Percentiles rank a stretch among this genome's conserved stretches.
phyloP scores from a whole-genome alignment of 371 early-diverging fungal species.

The Circinella minor region DNA sequence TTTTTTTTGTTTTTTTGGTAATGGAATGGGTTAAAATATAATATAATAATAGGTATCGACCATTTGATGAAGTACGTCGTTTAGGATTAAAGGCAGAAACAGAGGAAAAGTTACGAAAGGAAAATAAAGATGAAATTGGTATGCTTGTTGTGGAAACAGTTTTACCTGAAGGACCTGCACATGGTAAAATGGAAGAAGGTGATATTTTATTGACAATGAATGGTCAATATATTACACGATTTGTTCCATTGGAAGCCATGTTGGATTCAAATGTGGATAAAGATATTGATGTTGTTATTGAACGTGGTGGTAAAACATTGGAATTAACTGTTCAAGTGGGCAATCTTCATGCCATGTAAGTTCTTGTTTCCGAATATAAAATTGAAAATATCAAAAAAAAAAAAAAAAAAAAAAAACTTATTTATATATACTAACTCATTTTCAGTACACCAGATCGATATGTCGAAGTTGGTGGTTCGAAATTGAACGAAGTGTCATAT shows the following conservation, averaged over 20 bases:
- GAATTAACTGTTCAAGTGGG: constrained; percentile 63
- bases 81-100: constrained; percentile 71
- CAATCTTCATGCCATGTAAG: constrained; percentile 77
- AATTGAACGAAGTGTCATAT: constrained; percentile 85
- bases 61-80: constrained; percentile 79
- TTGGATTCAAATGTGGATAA: constrained; percentile 79
- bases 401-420: too few relatives aligned
- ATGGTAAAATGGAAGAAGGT: constrained; percentile 77
- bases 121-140: constrained; percentile 82
- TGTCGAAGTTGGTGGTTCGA: constrained; percentile 90
- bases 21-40: not conserved
- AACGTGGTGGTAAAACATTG: constrained; percentile 78
- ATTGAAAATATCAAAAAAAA: not conserved
- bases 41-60: constrained; percentile 51
- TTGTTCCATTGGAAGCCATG: constrained; percentile 81
- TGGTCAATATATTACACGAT: constrained; percentile 78
- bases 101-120: constrained; percentile 73
- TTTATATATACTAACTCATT: not conserved
- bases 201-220: constrained; percentile 88
- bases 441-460: constrained; percentile 73
- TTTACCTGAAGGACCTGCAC: constrained; percentile 85
- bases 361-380: constrained; percentile 2
- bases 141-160: constrained; percentile 86
- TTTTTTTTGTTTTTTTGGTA: too few relatives aligned
- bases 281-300: constrained; percentile 65